phyloP scores from a whole-genome alignment of 139 green algal genomes.

The Auxenochlorella pyrenoidosa region DNA sequence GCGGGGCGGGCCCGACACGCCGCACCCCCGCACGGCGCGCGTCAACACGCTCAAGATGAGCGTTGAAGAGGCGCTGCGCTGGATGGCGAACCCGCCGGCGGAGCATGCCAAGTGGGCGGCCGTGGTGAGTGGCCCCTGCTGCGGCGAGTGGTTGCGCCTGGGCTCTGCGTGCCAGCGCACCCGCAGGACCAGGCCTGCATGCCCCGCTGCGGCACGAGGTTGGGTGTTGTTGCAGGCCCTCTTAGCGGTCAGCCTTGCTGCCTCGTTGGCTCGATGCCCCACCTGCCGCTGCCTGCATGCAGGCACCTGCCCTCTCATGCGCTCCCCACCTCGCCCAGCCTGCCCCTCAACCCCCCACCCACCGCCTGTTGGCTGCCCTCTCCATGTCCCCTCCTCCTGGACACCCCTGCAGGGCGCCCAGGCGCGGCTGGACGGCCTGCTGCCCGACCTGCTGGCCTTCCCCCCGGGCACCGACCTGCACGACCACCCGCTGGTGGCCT shows the following conservation, averaged over 20 bases:
- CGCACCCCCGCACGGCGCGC: slow-evolving; percentile 62
- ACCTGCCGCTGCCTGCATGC: background rate
- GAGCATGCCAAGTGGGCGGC: slow-evolving; percentile 7
- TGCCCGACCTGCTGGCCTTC: slow-evolving; percentile 88
- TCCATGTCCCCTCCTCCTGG: background rate
- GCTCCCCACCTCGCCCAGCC: no score
- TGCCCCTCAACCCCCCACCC: background rate
- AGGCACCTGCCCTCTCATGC: background rate
- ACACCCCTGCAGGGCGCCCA: slow-evolving; percentile 1
- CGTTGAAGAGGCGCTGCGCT: slow-evolving; percentile 64
- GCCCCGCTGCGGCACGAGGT: no score
- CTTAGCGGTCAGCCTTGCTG: no score
- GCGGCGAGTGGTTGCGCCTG: background rate
- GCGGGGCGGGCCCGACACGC: background rate
- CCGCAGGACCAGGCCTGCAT: no score
- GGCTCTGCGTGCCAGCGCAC: background rate
- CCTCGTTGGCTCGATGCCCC: background rate
- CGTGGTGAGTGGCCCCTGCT: background rate
- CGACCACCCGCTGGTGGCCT: slow-evolving; percentile 83
- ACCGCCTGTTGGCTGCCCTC: no score
- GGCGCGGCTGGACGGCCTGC: slow-evolving; percentile 57
- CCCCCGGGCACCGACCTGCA: slow-evolving; percentile 91
- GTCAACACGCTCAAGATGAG: slow-evolving; percentile 81
- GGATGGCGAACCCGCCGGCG: slow-evolving; percentile 51
- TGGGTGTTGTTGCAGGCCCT: no score